phyloP scores from a whole-genome alignment of 1,284 basidiomycete genomes.

The Rhodotorula sp. region DNA sequence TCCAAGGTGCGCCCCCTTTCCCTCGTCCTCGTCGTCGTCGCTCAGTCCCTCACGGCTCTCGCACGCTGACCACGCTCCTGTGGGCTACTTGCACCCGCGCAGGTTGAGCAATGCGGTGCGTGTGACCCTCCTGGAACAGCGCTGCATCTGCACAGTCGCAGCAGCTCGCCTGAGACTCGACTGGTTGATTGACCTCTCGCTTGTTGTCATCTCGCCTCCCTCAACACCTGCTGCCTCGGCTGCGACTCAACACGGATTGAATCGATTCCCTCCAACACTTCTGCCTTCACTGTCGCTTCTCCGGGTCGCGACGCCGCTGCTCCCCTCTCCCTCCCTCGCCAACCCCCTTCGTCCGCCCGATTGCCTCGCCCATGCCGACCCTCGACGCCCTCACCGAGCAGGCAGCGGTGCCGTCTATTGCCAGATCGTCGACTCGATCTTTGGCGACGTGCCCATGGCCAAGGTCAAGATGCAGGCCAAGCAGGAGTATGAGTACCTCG shows the following conservation, averaged over 20 bases:
- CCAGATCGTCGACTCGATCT: conserved; percentile 88
- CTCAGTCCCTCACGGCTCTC: not conserved
- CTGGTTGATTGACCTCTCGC: no score
- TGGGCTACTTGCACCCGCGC: not conserved
- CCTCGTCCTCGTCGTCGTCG: not conserved
- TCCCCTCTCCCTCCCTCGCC: not conserved
- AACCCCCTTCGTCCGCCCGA: not conserved
- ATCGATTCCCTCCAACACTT: no score
- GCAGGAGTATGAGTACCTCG: conserved; percentile 93
- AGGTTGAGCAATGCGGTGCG: conserved; percentile 81
- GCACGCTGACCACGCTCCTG: not conserved
- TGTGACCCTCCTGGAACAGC: not conserved
- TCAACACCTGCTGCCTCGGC: no score
- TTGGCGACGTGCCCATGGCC: conserved; percentile 82
- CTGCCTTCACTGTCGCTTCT: conserved; percentile 18
- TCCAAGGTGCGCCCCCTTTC: conserved; percentile 61
- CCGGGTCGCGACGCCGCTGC: no score
- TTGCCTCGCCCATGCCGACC: not conserved
- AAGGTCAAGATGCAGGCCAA: conserved; percentile 85
- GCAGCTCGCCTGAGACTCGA: no score
- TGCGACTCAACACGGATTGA: no score
- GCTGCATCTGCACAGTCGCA: no score
- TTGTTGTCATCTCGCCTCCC: no score
- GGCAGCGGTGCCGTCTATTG: conserved; percentile 79
- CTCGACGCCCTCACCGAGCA: not conserved